phyloP scores from a whole-genome alignment of 192 early-diverging fungal genomes.

The Podila epicladia region DNA sequence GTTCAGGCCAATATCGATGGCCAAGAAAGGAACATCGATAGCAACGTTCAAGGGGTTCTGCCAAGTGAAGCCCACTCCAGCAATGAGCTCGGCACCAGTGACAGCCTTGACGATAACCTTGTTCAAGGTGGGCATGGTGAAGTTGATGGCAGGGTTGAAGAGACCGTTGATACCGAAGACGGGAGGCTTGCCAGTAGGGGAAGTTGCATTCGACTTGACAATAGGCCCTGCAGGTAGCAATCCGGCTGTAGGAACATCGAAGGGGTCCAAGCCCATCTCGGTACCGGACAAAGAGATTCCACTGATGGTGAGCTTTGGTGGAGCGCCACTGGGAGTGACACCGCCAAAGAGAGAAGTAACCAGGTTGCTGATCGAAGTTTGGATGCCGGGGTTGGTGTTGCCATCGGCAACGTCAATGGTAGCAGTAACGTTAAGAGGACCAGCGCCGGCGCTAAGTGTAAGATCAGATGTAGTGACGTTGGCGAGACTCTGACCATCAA shows the following conservation, averaged over 20 bases:
- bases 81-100: slow-evolving; percentile 34
- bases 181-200: slow-evolving; percentile 9
- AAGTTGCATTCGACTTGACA: slow-evolving; percentile 18
- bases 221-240: slow-evolving; percentile 18
- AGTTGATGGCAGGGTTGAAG: slow-evolving; percentile 26
- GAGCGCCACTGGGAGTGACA: slow-evolving; percentile 29
- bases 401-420: slow-evolving; percentile 38
- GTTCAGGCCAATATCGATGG: slow-evolving; percentile 41
- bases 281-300: slow-evolving; percentile 10
- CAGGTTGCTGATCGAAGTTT: slow-evolving; percentile 34
- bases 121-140: slow-evolving; percentile 30
- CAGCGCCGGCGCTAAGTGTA: slow-evolving; percentile 15
- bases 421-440: slow-evolving; percentile 30
- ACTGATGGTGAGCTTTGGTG: slow-evolving; percentile 22
- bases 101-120: slow-evolving; percentile 40
- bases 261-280: slow-evolving; percentile 28
- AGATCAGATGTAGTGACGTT: slow-evolving; percentile 29
- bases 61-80: slow-evolving; percentile 44
- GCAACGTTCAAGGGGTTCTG: slow-evolving; percentile 39
- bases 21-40: slow-evolving; percentile 37
- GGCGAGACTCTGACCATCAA: slow-evolving; percentile 31
- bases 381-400: slow-evolving; percentile 15
- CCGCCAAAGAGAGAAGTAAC: slow-evolving; percentile 35
- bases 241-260: slow-evolving; percentile 22
- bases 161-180: slow-evolving; percentile 33